phyloP scores from a whole-genome alignment of 1,139 yeast genomes.

The Debaryomycetaceae sp. region DNA sequence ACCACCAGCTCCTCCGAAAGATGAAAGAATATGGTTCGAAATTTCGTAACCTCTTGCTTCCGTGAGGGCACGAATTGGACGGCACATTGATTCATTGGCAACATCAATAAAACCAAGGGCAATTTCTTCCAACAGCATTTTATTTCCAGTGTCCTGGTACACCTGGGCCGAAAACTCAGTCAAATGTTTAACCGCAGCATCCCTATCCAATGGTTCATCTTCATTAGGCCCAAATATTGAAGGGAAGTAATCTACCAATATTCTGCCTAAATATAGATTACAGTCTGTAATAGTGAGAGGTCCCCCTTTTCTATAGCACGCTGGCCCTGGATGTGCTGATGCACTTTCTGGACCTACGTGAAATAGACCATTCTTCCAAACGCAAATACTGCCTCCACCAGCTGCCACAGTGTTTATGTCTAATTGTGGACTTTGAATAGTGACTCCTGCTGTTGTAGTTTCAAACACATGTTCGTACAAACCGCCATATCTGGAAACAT shows the following conservation, averaged over 20 bases:
- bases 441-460: slow-evolving; percentile 29
- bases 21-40: slow-evolving; percentile 45
- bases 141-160: slow-evolving; percentile 30
- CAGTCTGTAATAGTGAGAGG: slow-evolving; percentile 50
- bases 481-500: slow-evolving; percentile 45
- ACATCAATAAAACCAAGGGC: slow-evolving; percentile 53
- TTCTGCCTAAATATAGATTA: slow-evolving; percentile 44
- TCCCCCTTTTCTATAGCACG: slow-evolving; percentile 53
- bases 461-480: slow-evolving; percentile 46
- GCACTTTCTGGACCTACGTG: slow-evolving; percentile 56
- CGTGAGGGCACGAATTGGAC: slow-evolving; percentile 53
- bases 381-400: slow-evolving; percentile 51
- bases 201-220: slow-evolving; percentile 40
- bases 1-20: slow-evolving; percentile 63
- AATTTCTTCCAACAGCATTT: slow-evolving; percentile 28
- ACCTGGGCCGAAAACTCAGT: slow-evolving; percentile 32
- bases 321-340: slow-evolving; percentile 55
- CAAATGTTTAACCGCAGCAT: slow-evolving; percentile 33
- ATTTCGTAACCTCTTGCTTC: slow-evolving; percentile 51
- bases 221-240: slow-evolving; percentile 50
- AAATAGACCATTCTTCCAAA: slow-evolving; percentile 46
- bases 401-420: slow-evolving; percentile 57
- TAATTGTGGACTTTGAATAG: slow-evolving; percentile 49
- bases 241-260: slow-evolving; percentile 46
- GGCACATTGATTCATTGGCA: slow-evolving; percentile 55